Base-by-base conservation (phyloP, 371 early-diverging fungal species). In the Furculomyces boomerangus region DNA sequence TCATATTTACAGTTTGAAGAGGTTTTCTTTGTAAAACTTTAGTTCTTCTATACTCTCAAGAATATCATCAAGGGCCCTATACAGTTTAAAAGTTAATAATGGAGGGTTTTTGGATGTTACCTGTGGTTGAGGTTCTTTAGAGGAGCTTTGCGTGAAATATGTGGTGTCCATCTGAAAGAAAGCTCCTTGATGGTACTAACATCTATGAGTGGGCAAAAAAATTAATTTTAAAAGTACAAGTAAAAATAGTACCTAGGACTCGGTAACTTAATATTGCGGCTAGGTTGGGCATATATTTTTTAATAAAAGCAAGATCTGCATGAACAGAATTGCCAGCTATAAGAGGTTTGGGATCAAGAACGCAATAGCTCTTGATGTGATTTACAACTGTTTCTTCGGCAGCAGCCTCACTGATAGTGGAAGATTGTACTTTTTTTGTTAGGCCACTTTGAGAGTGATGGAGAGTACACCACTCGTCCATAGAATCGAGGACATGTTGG, bases 251-350 rank as follows among this genome's bases (percentile, higher is more conserved):
- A 47, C 48, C 48, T 27, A 40, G 71, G 44, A 87, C 85, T 25
- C 94, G 75, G 63, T 94, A 93, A 61, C 90, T 89, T 62, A 94
- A 63, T 50, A 78, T 74, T 1, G 81, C 81, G 2, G 80, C 74
- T 24, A 94, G 55, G 28, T 64, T 59, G 0, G 88, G 86, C 89
- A 93, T 90, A 50, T 85, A 83, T 54, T 81, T 79, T 30, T 71
- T 67, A 50, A 94, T 63, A 45, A 93, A 94, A 30, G 72, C 74
- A 57, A 82, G 81, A 62, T 94, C 93, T 20, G 79, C 86, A 65
- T 93, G 89, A 2, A 90, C 90, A 28, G 90, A 83, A 71, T 90
- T 94, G n/a, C 95, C 95, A 0, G 90, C 91, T 39, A 94, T 68
- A 13, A 84, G 76, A 0, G 81, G 88, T 1, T 70, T 66, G 13